A percentile compares a stretch with the other conserved stretches of the same genome.
Evolutionary conservation across 306 rosid species (phyloP).

Genomic region (Rubus parviflorus): DNA sequence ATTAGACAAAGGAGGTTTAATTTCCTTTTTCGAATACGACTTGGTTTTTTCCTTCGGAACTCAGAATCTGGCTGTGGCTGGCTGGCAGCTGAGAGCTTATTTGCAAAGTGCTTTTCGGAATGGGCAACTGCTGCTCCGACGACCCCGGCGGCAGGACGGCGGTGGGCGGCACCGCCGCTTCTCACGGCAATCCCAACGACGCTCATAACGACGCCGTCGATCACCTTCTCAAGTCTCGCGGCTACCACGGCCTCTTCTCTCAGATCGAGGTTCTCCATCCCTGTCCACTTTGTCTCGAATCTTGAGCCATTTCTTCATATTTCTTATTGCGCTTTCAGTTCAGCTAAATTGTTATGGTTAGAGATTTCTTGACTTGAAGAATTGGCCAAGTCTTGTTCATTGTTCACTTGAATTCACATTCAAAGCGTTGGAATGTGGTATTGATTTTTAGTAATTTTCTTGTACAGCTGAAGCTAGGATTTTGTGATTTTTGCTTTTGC

Average conservation of each 20-base stretch:
- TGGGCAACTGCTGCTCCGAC: slow-evolving; percentile 98
- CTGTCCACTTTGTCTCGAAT: background rate
- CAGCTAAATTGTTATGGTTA: background rate
- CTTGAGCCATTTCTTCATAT: background rate
- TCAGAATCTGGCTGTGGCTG: background rate
- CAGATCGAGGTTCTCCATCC: slow-evolving; percentile 87
- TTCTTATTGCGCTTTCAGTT: background rate
- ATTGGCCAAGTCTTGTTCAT: too few relatives aligned
- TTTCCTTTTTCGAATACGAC: too few relatives aligned
- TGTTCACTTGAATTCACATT: background rate
- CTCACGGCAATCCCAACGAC: slow-evolving; percentile 33
- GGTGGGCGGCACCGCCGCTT: slow-evolving; percentile 55
- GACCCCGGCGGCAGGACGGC: slow-evolving; percentile 62
- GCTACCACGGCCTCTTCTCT: slow-evolving; percentile 76
- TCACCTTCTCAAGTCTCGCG: slow-evolving; percentile 65
- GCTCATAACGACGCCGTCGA: slow-evolving; percentile 72
- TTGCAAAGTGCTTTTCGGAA: slow-evolving; percentile 14
- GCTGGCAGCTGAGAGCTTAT: background rate
- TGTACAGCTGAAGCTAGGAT: background rate
- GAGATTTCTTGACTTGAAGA: slow-evolving; percentile 4
- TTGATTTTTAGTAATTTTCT: background rate
- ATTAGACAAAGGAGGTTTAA: background rate
- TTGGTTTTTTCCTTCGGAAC: background rate
- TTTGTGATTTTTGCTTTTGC: background rate
- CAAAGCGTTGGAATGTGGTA: background rate